phyloP scores from a whole-genome alignment of 2,329 filamentous ascomycete genomes.

The Daldinia sp. region DNA sequence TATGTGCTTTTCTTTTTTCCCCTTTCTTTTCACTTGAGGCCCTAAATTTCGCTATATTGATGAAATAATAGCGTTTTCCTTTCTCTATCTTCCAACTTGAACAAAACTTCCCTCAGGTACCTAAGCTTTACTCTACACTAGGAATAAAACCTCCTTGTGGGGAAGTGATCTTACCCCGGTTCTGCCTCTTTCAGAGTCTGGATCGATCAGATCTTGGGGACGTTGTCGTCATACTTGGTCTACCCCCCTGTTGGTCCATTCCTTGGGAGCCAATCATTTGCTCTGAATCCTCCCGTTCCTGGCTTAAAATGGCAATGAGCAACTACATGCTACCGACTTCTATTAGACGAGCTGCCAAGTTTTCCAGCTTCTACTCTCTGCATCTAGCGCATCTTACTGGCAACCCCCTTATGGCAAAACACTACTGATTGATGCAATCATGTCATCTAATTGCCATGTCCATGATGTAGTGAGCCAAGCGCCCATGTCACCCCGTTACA shows the following conservation, averaged over 20 bases:
- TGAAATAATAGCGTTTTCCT: not conserved
- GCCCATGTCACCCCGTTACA: constrained; percentile 29
- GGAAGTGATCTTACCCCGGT: constrained; percentile 13
- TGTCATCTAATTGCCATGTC: constrained; percentile 21
- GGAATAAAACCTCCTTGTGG: constrained; percentile 11
- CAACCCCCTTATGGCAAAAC: constrained; percentile 12
- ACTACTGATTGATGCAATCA: constrained; percentile 34
- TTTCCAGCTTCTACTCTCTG: constrained; percentile 28
- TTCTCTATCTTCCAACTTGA: not conserved
- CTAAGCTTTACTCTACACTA: not conserved
- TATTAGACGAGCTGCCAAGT: constrained; percentile 35
- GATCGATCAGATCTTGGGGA: constrained; percentile 31
- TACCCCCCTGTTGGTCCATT: constrained; percentile 27
- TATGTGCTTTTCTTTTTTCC: not conserved
- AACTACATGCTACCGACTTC: constrained; percentile 26
- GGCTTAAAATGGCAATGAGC: constrained; percentile 39
- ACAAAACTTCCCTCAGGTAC: not conserved
- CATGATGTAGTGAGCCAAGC: constrained; percentile 38
- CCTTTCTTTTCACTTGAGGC: not conserved
- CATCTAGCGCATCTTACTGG: constrained; percentile 13
- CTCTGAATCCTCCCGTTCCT: constrained; percentile 31
- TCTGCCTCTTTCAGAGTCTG: constrained; percentile 16
- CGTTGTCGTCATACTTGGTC: constrained; percentile 42
- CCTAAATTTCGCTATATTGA: not conserved
- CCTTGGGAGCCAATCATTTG: constrained; percentile 33